These are phyloP conservation scores for Helotiales sp. DNA, from an alignment of 2,329 filamentous ascomycete genomes.

Conservation along the genomic window DNA sequence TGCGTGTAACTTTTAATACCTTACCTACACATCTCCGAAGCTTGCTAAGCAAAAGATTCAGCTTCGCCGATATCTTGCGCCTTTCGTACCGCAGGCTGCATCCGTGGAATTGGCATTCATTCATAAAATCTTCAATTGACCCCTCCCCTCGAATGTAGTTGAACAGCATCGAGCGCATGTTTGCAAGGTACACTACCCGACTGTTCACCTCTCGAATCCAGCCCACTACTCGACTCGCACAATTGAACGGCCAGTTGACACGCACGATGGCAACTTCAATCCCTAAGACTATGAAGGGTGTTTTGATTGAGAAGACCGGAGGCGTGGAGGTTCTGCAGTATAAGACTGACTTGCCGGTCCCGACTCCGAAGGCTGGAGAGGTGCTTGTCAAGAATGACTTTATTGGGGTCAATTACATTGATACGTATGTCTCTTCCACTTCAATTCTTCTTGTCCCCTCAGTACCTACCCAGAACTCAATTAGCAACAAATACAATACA, in stretches of 20 bases:
- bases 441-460: neutral
- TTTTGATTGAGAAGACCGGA: constrained; percentile 74
- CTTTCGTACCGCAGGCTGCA: neutral
- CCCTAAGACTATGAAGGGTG: constrained; percentile 58
- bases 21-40: neutral
- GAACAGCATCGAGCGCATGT: constrained; percentile 11
- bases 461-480: neutral
- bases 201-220: constrained; percentile 9
- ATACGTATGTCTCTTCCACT: constrained; percentile 60
- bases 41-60: neutral
- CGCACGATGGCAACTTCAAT: constrained; percentile 29
- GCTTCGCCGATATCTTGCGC: constrained; percentile 4
- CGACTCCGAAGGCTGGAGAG: constrained; percentile 69
- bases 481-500: neutral
- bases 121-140: neutral
- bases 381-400: constrained; percentile 81
- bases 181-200: constrained; percentile 17
- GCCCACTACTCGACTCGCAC: constrained; percentile 16
- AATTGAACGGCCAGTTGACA: constrained; percentile 22
- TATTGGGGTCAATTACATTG: constrained; percentile 86
- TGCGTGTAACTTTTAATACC: no score
- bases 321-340: constrained; percentile 74
- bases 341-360: constrained; percentile 73
- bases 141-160: neutral
- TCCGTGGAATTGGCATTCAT: no score